Conservation (phyloP, 495 filamentous ascomycete genomes). For the Penicillium turbatum region DNA sequence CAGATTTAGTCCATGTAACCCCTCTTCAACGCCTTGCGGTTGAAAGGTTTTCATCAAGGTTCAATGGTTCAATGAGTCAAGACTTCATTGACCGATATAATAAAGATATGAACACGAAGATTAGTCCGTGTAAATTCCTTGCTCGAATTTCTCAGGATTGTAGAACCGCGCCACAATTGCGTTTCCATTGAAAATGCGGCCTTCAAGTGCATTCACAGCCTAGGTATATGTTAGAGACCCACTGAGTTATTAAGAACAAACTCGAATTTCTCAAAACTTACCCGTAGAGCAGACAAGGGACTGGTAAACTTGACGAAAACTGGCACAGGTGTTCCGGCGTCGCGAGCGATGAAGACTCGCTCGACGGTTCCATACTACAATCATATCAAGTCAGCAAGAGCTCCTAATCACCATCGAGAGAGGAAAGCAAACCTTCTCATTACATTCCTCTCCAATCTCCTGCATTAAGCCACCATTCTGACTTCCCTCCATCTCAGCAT, state of each 20-base stretch:
- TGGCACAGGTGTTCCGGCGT: slow-evolving; percentile 46
- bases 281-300: slow-evolving; percentile 72
- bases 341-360: slow-evolving; percentile 67
- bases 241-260: background rate
- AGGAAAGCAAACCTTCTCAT: slow-evolving; percentile 56
- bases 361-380: slow-evolving; percentile 78
- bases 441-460: slow-evolving; percentile 92
- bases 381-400: slow-evolving; percentile 9
- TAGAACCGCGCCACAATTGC: slow-evolving; percentile 73
- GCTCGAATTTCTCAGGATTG: slow-evolving; percentile 74
- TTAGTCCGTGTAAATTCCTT: slow-evolving; percentile 56
- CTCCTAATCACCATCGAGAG: background rate
- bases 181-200: slow-evolving; percentile 82
- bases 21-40: background rate
- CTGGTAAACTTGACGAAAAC: slow-evolving; percentile 93
- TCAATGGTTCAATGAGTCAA: background rate
- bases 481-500: slow-evolving; percentile 56
- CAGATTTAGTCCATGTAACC: background rate
- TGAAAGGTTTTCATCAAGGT: background rate
- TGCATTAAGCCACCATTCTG: slow-evolving; percentile 70
- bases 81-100: background rate
- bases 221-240: slow-evolving; percentile 26
- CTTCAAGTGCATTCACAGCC: slow-evolving; percentile 85
- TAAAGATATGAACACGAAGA: background rate
- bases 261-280: slow-evolving; percentile 34